Evolutionary conservation across 2,329 filamentous ascomycete genomes (phyloP).

Genomic region (Pestalotiopsis sp.): DNA sequence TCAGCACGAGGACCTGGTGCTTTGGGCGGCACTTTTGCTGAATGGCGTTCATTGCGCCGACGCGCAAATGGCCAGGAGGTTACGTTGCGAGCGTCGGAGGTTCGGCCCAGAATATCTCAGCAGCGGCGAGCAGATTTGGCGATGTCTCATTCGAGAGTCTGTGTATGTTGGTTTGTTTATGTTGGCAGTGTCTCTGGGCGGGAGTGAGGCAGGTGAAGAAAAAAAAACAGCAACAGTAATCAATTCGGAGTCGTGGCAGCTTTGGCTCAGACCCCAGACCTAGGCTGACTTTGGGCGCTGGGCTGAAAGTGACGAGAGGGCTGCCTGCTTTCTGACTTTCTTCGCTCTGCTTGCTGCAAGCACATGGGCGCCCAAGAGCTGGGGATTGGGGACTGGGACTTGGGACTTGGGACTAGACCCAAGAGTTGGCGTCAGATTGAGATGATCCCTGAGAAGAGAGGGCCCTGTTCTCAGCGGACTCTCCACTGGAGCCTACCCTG

Average conservation of each 20-base stretch:
- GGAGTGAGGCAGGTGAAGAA: neutral
- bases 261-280: neutral
- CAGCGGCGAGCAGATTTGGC: neutral
- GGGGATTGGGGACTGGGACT: neutral
- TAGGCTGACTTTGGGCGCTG: neutral
- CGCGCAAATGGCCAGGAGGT: slow-evolving; percentile 15
- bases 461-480: neutral
- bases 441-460: neutral
- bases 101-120: neutral
- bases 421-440: neutral
- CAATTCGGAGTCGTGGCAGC: slow-evolving; percentile 7
- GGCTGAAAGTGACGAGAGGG: neutral
- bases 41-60: slow-evolving; percentile 61
- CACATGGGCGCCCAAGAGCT: neutral
- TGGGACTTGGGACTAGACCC: neutral
- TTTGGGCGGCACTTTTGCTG: slow-evolving; percentile 80
- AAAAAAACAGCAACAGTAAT: neutral
- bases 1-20: slow-evolving; percentile 93
- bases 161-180: neutral
- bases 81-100: neutral
- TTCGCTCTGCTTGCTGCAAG: neutral
- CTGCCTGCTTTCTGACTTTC: neutral
- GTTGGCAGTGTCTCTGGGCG: neutral
- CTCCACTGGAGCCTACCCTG: neutral
- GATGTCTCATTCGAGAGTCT: neutral